Percentiles rank a stretch among this genome's conserved stretches.
Conservation (phyloP, 1,139 yeast species). For the Yarrowia galli region DNA sequence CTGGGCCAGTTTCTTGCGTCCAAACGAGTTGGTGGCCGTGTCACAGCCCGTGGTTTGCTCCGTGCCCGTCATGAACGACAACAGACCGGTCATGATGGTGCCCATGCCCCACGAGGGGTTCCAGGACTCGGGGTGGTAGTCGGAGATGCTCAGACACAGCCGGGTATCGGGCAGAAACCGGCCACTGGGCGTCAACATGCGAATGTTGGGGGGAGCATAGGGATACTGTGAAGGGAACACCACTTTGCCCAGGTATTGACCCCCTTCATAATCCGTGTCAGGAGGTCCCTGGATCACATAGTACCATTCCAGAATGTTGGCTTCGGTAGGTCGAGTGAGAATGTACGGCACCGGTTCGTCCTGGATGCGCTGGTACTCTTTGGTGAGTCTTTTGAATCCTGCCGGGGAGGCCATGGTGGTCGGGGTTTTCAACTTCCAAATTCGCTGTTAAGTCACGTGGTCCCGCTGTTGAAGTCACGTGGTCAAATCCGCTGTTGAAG, state of each 20-base stretch:
- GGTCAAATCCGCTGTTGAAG: too few species aligned
- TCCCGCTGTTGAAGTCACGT: too few species aligned
- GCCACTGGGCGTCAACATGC: conserved; percentile 88
- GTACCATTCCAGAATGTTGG: conserved; percentile 80
- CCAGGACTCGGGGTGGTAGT: conserved; percentile 93
- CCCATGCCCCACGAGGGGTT: conserved; percentile 94
- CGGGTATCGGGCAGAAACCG: conserved; percentile 79
- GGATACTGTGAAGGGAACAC: conserved; percentile 89
- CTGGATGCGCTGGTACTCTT: conserved; percentile 77
- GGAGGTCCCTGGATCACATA: conserved; percentile 87
- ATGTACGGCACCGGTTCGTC: conserved; percentile 84
- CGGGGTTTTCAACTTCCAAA: too few species aligned
- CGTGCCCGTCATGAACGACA: conserved; percentile 72
- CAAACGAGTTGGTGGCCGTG: conserved; percentile 57
- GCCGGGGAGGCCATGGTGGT: conserved; percentile 24
- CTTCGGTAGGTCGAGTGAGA: conserved; percentile 82
- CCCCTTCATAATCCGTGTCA: conserved; percentile 79
- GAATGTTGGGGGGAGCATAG: conserved; percentile 88
- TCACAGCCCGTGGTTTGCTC: conserved; percentile 50
- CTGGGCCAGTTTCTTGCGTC: conserved; percentile 56
- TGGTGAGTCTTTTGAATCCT: conserved; percentile 57
- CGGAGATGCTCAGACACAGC: conserved; percentile 86
- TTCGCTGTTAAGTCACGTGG: too few species aligned
- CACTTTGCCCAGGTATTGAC: conserved; percentile 89
- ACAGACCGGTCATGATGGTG: conserved; percentile 79